A percentile compares a stretch with the other conserved stretches of the same genome.
Evolutionary conservation across 1,139 yeast species (phyloP).

Genomic region (Nakaseomyces uthaithaninus): DNA sequence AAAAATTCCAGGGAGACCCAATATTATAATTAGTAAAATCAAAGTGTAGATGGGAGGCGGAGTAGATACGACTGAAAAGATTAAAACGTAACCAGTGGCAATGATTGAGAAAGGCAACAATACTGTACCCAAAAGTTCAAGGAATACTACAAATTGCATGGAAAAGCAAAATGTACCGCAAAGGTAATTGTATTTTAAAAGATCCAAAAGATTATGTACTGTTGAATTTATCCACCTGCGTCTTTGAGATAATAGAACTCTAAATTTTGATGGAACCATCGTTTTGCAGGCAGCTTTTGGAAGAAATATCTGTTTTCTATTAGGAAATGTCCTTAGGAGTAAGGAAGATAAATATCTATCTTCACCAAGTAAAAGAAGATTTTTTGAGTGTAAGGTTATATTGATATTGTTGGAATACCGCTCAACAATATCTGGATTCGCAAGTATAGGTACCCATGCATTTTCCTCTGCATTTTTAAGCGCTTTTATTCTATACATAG

Average conservation of each 20-base stretch:
- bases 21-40: slow-evolving; percentile 66
- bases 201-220: slow-evolving; percentile 88
- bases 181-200: slow-evolving; percentile 76
- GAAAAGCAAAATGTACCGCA: slow-evolving; percentile 97
- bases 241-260: slow-evolving; percentile 81
- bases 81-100: slow-evolving; percentile 75
- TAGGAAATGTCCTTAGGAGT: slow-evolving; percentile 89
- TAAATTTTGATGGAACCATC: slow-evolving; percentile 78
- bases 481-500: slow-evolving; percentile 88
- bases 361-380: slow-evolving; percentile 82
- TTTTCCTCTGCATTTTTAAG: slow-evolving; percentile 57
- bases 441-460: slow-evolving; percentile 93
- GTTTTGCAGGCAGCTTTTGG: slow-evolving; percentile 96
- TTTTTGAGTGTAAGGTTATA: slow-evolving; percentile 82
- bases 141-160: slow-evolving; percentile 87
- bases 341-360: slow-evolving; percentile 84
- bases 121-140: slow-evolving; percentile 84
- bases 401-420: slow-evolving; percentile 86
- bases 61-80: slow-evolving; percentile 60
- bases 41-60: slow-evolving; percentile 83
- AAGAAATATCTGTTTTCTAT: slow-evolving; percentile 80
- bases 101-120: slow-evolving; percentile 88
- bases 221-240: slow-evolving; percentile 99
- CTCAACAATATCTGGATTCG: slow-evolving; percentile 95
- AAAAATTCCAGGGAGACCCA: slow-evolving; percentile 84